Conservation (phyloP, 306 rosid genomes). For the Aeschynomene evenia region DNA sequence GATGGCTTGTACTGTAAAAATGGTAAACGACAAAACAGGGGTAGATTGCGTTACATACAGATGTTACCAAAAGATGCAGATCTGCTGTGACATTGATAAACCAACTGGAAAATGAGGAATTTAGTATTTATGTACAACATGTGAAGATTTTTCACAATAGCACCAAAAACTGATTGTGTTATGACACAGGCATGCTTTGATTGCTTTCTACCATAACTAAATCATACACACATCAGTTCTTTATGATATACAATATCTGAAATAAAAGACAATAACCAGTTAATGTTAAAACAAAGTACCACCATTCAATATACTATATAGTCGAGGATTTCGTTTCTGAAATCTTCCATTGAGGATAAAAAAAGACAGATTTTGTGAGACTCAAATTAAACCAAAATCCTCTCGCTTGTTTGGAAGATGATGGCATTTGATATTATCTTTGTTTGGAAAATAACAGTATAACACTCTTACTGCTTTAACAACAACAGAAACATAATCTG, state of each 20-base stretch:
- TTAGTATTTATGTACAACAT: not conserved
- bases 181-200: not conserved
- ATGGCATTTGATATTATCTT: not conserved
- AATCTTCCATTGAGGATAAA: not conserved
- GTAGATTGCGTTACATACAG: not conserved
- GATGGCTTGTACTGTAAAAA: conserved; percentile 48
- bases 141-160: not conserved
- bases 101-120: not conserved
- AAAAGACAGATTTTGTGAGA: not conserved
- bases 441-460: not conserved
- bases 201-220: not conserved
- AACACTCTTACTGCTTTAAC: not conserved
- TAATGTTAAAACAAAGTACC: not conserved
- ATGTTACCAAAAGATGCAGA: conserved; percentile 10
- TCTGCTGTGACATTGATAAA: not conserved
- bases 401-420: not conserved
- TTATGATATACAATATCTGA: not conserved
- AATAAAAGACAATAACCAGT: not conserved
- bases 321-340: not conserved
- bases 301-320: too few relatives aligned
- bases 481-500: not conserved
- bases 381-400: not conserved
- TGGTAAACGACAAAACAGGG: not conserved
- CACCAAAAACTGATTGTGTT: conserved; percentile 2
- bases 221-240: not conserved